phyloP scores from a whole-genome alignment of 2,329 filamentous ascomycete genomes.

The Aspergillus sp. region DNA sequence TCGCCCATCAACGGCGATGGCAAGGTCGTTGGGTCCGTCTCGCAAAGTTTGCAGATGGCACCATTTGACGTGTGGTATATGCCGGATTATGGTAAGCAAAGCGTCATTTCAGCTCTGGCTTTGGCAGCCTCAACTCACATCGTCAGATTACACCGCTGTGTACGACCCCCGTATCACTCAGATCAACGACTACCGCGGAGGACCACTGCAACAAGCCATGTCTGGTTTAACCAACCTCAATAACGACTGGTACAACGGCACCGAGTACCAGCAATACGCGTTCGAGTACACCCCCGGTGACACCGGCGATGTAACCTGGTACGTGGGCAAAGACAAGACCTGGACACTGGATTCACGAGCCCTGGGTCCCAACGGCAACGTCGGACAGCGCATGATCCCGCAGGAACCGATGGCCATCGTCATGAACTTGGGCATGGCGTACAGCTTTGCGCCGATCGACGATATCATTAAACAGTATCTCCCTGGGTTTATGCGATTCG shows the following conservation, averaged over 20 bases:
- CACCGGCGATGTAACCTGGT: conserved; percentile 58
- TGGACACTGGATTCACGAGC: conserved; percentile 56
- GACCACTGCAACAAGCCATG: conserved; percentile 55
- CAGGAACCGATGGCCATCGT: conserved; percentile 60
- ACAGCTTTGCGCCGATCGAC: conserved; percentile 56
- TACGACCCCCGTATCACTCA: conserved; percentile 52
- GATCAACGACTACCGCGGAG: conserved; percentile 55
- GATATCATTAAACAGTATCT: conserved; percentile 48
- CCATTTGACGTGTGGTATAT: conserved; percentile 65
- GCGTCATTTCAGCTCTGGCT: too few species aligned
- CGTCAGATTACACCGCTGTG: conserved; percentile 52
- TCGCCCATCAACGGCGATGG: conserved; percentile 41
- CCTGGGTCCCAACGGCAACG: conserved; percentile 60
- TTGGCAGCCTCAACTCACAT: too few species aligned
- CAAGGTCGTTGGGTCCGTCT: conserved; percentile 51
- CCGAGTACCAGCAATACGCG: conserved; percentile 54
- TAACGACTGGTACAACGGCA: conserved; percentile 59
- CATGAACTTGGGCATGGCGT: conserved; percentile 63
- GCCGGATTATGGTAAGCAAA: conserved; percentile 46
- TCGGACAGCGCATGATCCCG: conserved; percentile 57
- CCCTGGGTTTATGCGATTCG: conserved; percentile 58
- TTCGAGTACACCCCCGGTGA: conserved; percentile 57
- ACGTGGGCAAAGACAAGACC: conserved; percentile 55
- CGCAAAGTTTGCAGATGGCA: conserved; percentile 59
- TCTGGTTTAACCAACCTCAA: conserved; percentile 55